Base-by-base conservation (phyloP, 345 rosid species). In the Arabidopsis suecica region DNA sequence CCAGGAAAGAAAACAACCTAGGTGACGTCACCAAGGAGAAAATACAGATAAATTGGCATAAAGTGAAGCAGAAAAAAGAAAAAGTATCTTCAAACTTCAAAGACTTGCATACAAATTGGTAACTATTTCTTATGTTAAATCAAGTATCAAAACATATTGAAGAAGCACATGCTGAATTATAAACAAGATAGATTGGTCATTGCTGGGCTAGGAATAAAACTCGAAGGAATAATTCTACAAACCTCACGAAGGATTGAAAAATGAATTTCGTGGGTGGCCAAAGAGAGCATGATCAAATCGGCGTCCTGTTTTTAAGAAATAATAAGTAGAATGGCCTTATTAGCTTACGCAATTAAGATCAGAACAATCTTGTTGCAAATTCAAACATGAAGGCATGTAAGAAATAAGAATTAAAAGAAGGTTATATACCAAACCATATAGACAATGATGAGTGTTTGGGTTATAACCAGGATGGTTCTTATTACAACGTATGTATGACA, bases 231-330 rank as follows among this genome's bases (percentile, higher is more conserved):
- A 62, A 22, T 61, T 38, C 63, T 51, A 58, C 84, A 59, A 49
- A 95, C 99, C 99, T 95, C 98, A 67, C 99, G 85, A 75, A 95
- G 98, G 80, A 95, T 90, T 33, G 99, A 95, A 77, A 92, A 86
- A 78, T 95, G 96, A 77, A 89, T 73, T 78, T 95, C 98, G 72
- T 95, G 99, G 34, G 99, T 87, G 58, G 99, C 99, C 88, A 95
- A 79, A 61, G 88, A 96, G 83, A 95, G 85, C 99, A 95, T 93
- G 62, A 95, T 95, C 75, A 95, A 79, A 86, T 95, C 99, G 0
- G 99, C 99, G 74, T 95, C 99, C 99, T 95, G 84, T 72, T 25
- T 34, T 47, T 60, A 37, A 73, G 30, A 56, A 62, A 54, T 28
- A 41, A 37, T 28, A 5, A 48, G 55, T 12, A 47, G 68, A 41